Base-by-base conservation (phyloP, 176 grass and related monocot genomes). In the Raddia distichophylla region DNA sequence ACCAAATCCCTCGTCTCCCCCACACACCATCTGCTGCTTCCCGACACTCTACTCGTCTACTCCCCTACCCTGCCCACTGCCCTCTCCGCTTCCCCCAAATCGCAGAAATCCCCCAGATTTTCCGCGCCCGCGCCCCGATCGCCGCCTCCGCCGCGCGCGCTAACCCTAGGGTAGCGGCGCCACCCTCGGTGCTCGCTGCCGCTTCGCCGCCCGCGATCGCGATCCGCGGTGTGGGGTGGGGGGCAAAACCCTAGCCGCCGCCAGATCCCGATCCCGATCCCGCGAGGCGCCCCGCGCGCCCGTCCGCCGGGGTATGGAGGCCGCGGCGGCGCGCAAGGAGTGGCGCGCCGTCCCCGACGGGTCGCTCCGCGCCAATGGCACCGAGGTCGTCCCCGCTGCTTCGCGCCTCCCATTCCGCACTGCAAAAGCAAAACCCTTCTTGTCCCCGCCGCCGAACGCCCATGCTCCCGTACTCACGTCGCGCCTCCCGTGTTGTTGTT, bases 341-440 rank as follows among this genome's bases (percentile, higher is more conserved):
- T 99, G 96, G 96, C 86, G 96, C 70, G 91, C 93, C 62, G 91
- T 95, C 79, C 87, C 96, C 81, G 91, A 95, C 18, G 71, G 78
- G 47, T 65, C 96, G 5, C 90, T 84, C 66, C 93, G 87, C 77
- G 75, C 76, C 85, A 89, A 89, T 91, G 96, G 81, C 79, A 59
- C 67, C 71, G 93, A 95, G 93, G 96, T 99, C 27, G 17, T 14
- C 56, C 56, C 12, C 71, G 13, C 16, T 55, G 5, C 18, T 55
- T 15, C 10, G 13, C 10, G 9, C 27, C 34, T 22, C 17, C 61
- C 70, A 5, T 22, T 20, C 54, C 70, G 3, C 65, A 5, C 58
- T 34, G 0, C 10, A 54, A 73, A 85, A 78, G 0, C 10, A 54
- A 73, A 85, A 78, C 82, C 60, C 80, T n/a, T 53, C 14, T n/a